Base-by-base conservation (phyloP, 2,329 filamentous ascomycete species). In the Alternaria ethzedia region DNA sequence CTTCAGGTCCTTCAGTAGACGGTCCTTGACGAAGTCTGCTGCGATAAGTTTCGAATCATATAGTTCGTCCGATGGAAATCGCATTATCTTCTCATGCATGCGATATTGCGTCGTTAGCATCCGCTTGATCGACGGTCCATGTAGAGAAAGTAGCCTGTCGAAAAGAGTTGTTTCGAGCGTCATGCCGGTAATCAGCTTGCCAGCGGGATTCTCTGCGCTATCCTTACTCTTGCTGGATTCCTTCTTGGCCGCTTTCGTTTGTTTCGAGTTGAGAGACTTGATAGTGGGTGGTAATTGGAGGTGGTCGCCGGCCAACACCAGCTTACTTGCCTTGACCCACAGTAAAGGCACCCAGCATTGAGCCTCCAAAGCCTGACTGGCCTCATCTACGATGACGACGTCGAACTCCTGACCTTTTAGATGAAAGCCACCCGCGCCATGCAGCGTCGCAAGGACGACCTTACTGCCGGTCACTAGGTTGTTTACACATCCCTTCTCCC, bases 31-130 rank as follows among this genome's bases (percentile, higher is more conserved):
- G 0, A 85, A 84, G 5, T 95, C 92, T 1, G 91, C 94, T 0
- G 96, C 95, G 3, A 94, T 83, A 1, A 99, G 87, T 72, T 90
- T 90, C 3, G 87, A 88, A 64, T 93, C 92, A 81, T 99, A 99
- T 11, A 98, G 85, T 76, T 95, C 90, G 65, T 92, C 87, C 0
- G 95, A 97, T 0, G 96, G 95, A 74, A 97, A 99, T 7, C 89
- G 87, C 94, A 98, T 98, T 73, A 99, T 98, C 57, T 86, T 89
- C 75, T 97, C 91, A 77, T 99, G 94, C 96, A 99, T 99, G 41
- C 96, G 93, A 79, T 99, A 99, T 82, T 99, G 96, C 5, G 91
- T 97, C 5, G 93, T 98, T 23, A 99, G 87, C 92, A 98, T 97
- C 55, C 92, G 86, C 83, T 98, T 98, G 82, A 99, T 94, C 5